These are phyloP conservation scores for Monilinia vaccinii-corymbosi DNA, from an alignment of 2,329 filamentous ascomycete genomes.

Conservation along the genomic window DNA sequence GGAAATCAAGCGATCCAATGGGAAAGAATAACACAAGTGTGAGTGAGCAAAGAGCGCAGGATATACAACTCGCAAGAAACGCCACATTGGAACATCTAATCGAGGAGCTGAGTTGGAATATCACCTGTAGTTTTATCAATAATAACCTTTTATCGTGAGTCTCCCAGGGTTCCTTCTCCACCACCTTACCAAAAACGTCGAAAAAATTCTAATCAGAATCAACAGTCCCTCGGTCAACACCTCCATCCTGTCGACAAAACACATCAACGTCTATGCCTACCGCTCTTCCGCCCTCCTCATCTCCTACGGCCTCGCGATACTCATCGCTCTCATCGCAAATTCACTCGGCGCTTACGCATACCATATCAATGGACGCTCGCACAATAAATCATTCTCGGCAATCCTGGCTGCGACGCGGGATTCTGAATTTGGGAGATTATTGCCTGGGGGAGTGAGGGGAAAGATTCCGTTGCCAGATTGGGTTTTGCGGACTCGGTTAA, in stretches of 20 bases:
- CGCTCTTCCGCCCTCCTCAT: constrained; percentile 11
- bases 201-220: neutral
- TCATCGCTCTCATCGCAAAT: constrained; percentile 11
- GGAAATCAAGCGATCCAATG: neutral
- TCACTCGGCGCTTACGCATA: constrained; percentile 16
- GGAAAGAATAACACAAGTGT: neutral
- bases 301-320: constrained; percentile 14
- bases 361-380: constrained; percentile 12
- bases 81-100: neutral
- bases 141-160: neutral
- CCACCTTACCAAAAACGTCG: too few species aligned
- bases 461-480: neutral
- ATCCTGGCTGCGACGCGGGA: constrained; percentile 16
- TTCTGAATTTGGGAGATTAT: neutral
- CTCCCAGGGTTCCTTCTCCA: neutral
- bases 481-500: neutral
- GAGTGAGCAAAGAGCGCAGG: neutral
- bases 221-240: neutral
- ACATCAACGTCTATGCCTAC: constrained; percentile 15
- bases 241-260: neutral
- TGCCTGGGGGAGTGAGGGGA: neutral
- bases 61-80: neutral
- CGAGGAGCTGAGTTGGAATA: neutral
- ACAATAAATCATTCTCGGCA: constrained; percentile 18
- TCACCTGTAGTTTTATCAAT: neutral